Evolutionary conservation across 1,139 yeast species (phyloP).

Genomic region (Lodderomyces elongisporus): DNA sequence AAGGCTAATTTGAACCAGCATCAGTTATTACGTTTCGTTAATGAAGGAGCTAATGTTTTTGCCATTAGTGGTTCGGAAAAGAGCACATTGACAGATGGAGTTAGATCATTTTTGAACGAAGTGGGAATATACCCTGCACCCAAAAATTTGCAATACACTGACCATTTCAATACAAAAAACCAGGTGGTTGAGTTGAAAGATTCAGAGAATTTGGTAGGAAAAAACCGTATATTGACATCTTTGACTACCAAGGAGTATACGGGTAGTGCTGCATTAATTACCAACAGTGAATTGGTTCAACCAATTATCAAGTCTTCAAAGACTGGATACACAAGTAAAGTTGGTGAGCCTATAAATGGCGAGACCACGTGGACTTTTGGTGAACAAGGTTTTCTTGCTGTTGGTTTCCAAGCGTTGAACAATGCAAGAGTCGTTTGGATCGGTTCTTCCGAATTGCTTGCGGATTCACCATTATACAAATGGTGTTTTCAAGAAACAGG

Average conservation of each 20-base stretch:
- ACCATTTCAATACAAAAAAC: conserved; percentile 48
- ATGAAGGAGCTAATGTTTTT: conserved; percentile 69
- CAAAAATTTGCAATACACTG: conserved; percentile 59
- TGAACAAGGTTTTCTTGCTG: conserved; percentile 68
- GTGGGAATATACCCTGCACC: conserved; percentile 85
- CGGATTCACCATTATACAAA: conserved; percentile 45
- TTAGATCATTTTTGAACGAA: conserved; percentile 67
- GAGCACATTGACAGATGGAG: conserved; percentile 55
- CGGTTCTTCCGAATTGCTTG: conserved; percentile 59
- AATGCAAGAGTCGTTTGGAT: conserved; percentile 82
- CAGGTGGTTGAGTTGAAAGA: conserved; percentile 23
- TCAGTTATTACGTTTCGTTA: conserved; percentile 44
- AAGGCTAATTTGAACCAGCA: conserved; percentile 30
- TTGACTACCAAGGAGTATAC: conserved; percentile 21
- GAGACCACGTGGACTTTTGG: conserved; percentile 79
- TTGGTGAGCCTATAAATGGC: conserved; percentile 28
- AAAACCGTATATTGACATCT: conserved; percentile 19
- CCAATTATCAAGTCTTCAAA: conserved; percentile 70
- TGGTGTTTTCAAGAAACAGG: conserved; percentile 78
- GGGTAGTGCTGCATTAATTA: conserved; percentile 40
- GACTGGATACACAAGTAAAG: conserved; percentile 57
- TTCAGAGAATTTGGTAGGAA: conserved; percentile 20
- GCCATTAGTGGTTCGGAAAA: conserved; percentile 42
- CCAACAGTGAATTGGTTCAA: conserved; percentile 54
- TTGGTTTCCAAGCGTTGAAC: conserved; percentile 75